Evolutionary conservation across 192 early-diverging fungal species (phyloP).

Genomic region (Coemansia sp.): DNA sequence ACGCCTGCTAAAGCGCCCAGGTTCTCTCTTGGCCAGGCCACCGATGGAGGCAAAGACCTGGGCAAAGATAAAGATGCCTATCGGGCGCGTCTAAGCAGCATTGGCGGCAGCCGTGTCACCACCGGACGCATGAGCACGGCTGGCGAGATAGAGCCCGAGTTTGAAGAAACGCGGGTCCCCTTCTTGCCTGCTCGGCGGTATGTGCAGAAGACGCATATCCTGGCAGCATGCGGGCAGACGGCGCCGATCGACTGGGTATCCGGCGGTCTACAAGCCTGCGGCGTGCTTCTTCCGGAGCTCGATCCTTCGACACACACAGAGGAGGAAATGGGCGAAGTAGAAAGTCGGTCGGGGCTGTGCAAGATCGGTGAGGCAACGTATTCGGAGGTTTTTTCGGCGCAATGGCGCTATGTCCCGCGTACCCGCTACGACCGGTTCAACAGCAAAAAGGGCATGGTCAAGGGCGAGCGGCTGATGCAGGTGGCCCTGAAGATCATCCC

Average conservation of each 20-base stretch:
- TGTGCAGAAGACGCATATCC: conserved; percentile 47
- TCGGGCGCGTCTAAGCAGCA: conserved; percentile 15
- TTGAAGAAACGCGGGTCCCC: conserved; percentile 49
- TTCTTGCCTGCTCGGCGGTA: conserved; percentile 48
- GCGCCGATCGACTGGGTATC: conserved; percentile 50
- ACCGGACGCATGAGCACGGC: conserved; percentile 6
- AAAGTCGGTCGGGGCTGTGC: conserved; percentile 40
- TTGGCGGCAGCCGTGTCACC: not conserved
- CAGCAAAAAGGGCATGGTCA: conserved; percentile 34
- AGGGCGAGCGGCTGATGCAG: conserved; percentile 54
- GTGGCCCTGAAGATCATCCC: conserved; percentile 82
- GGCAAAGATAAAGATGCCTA: not conserved
- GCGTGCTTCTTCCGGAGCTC: conserved; percentile 32
- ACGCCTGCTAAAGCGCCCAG: not conserved
- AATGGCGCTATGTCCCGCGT: conserved; percentile 43
- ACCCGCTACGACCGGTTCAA: conserved; percentile 50
- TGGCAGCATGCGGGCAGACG: conserved; percentile 48
- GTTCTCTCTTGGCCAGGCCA: not conserved
- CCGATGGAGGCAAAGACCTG: not conserved
- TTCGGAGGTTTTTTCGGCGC: conserved; percentile 71
- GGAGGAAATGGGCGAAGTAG: conserved; percentile 38
- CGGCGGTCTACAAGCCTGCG: conserved; percentile 44
- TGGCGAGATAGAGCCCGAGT: conserved; percentile 31
- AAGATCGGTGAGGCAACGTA: conserved; percentile 88
- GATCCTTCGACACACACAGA: conserved; percentile 19